Base-by-base conservation (phyloP, 164 flowering plant genomes). In the Pachysandra terminalis region DNA sequence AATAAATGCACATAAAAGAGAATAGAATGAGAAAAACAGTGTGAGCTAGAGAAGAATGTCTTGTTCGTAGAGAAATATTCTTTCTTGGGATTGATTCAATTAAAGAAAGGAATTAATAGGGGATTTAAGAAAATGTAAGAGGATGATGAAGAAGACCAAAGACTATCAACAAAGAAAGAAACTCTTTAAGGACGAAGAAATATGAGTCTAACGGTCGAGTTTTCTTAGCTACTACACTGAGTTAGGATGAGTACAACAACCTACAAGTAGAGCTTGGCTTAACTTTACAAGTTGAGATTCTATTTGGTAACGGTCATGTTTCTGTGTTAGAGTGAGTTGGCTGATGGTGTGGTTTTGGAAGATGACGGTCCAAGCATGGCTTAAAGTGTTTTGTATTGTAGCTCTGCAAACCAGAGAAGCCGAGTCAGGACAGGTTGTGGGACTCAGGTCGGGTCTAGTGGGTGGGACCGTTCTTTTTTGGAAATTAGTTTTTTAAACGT, bases 201-300 rank as follows among this genome's bases (percentile, higher is more conserved):
- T 19, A 45, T 49, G 45, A 64, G 64, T 68, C 25, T 61, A 79
- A 79, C 82, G 82, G 79, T 79, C 79, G 73, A 56, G 57, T 79
- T 71, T 75, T 65, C 3, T 16, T 48, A 16, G n/a, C 32, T 32
- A 52, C 24, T 66, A 52, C 68, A 61, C 7, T 5, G 7, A 5
- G 7, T 5, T 40, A n/a, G n/a, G n/a, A n/a, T n/a, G n/a, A n/a
- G n/a, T n/a, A n/a, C n/a, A n/a, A n/a, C n/a, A n/a, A 5, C 45
- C 10, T 10, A 5, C 45, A 40, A 40, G 10, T 10, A 40, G 45
- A 40, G 45, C 45, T 40, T 40, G 10, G 5, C 7, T 40, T 40
- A 40, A 10, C 45, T 5, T 40, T 5, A 10, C 45, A 40, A 10
- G 10, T 19, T 57, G 64, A 68, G 72, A 59, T 55, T 64, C 56